Evolutionary conservation across 2,329 filamentous ascomycete species (phyloP), one percentile per base, ranked within the genome.

Genomic region (Grosmannia serpens): DNA sequence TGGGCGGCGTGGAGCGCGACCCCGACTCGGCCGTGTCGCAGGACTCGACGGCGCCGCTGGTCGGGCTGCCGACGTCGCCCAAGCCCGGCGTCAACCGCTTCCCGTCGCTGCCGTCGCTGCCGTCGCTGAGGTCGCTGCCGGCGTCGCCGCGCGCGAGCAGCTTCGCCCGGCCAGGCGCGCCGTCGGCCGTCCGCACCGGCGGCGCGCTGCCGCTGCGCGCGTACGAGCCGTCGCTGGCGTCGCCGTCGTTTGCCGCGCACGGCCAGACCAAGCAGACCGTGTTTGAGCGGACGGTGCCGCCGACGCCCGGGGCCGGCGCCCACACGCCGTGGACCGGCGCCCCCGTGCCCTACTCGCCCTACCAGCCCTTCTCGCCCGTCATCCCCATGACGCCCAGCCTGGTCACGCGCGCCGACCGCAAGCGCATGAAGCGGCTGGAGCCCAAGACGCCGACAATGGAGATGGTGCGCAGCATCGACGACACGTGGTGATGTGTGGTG

Each of bases 311-410:
- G 3, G 83, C 84, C 0, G 81, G 79, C 1, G 75, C 56, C 3
- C 80, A 79, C 52, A 86, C 83, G 3, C 88, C 87, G 0, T 81
- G 75, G 68, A 83, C 79, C 1, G 82, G 80, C 5, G 77, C 75
- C 26, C 77, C 82, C 1, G 80, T 85, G 26, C 88, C 88, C 1
- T 91, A 91, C 70, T 84, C 82, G 58, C 87, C 88, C 0, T 92
- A 91, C 65, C 88, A 91, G 74, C 88, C 88, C 0, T 88, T 85
- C 68, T 87, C 85, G 8, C 87, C 88, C 1, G 76, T 88, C 53
- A 79, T 90, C 55, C 88, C 88, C 1, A 82, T 91, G 54, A 91
- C 88, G 33, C 87, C 88, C n/a, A 83, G 82, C 24, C 72, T 92
- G 53, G 83, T 89, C 20, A 89, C 84, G 27, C 83, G 78, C 70